Evolutionary conservation across 2,329 filamentous ascomycete genomes (phyloP), one percentile per base, ranked within the genome.

Genomic region (Paradendryphiella salina): DNA sequence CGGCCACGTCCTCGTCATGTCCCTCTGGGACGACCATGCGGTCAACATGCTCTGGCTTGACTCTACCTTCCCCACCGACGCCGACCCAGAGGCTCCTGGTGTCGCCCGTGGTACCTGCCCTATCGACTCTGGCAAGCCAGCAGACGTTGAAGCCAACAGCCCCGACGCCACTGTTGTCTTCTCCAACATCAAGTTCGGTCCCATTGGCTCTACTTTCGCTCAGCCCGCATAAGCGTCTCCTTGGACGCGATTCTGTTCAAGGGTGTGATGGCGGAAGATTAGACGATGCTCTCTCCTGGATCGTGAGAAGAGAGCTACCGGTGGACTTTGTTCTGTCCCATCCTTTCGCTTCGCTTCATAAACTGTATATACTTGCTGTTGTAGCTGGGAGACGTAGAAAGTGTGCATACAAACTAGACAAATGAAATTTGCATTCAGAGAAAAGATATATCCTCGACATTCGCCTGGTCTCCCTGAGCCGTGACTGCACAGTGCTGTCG

Each of bases 1-100:
- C 26, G 84, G 83, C 29, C 85, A 87, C 82, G 84, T 86, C 31
- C 77, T 88, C 11, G 84, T 86, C 59, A 79, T 88, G 77, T 80
- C 77, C 18, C 73, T 85, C 52, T 82, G 80, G 79, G 83, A 87
- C 66, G 86, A 89, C 74, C 81, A 88, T 73, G 73, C 81, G 52
- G 75, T 82, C 65, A 80, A 86, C 75, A 89, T 90, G 86, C 80
- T 87, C 64, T 90, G 87, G 87, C 81, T 90, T 63, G 87, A 90
- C 77, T 82, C 81, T 54, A 81, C 76, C 68, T 87, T 82, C 77
- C 85, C 86, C 40, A 75, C 76, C 53, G 65, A 70, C 44, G 63
- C 57, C 26, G 64, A 69, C 58, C 48, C 69, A 13, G 49, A 21
- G 37, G 66, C 62, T 51, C 70, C 66, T 13, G 73, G 73, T 65